phyloP scores from a whole-genome alignment of 352 stramenopile species.

The Globisporangium nunn region DNA sequence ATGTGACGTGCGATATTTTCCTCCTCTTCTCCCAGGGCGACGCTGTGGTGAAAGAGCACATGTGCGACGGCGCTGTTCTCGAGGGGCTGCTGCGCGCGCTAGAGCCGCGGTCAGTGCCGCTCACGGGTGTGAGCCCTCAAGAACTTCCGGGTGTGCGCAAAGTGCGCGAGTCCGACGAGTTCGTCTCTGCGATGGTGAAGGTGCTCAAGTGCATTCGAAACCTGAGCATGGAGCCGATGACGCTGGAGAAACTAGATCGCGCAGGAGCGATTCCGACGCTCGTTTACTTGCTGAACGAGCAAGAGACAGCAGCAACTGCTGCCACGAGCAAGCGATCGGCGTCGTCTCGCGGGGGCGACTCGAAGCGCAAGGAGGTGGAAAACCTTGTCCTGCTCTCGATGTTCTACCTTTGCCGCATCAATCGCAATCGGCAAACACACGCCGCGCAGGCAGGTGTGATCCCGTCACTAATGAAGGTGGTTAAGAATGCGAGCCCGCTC shows the following conservation, averaged over 20 bases:
- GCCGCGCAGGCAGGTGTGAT: constrained; percentile 87
- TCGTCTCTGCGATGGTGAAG: constrained; percentile 61
- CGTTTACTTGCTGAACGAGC: constrained; percentile 66
- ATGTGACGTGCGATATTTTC: constrained; percentile 85
- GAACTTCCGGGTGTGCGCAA: background rate
- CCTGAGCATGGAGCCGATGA: constrained; percentile 88
- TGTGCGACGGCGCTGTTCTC: constrained; percentile 79
- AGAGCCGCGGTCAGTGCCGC: constrained; percentile 14
- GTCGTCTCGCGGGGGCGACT: constrained; percentile 5
- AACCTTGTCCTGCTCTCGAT: constrained; percentile 89
- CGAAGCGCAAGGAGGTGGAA: constrained; percentile 78
- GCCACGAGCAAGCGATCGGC: background rate
- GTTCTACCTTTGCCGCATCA: constrained; percentile 92
- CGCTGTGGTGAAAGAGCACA: constrained; percentile 88
- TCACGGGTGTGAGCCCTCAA: constrained; percentile 13
- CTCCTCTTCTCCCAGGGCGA: constrained; percentile 90
- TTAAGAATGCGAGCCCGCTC: constrained; percentile 72
- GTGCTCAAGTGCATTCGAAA: constrained; percentile 85
- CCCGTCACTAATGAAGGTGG: constrained; percentile 85
- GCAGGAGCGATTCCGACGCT: constrained; percentile 84
- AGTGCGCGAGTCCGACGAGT: constrained; percentile 34
- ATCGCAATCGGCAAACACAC: constrained; percentile 84
- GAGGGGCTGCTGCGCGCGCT: constrained; percentile 61
- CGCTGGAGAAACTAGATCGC: constrained; percentile 84
- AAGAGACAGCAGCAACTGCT: constrained; percentile 13